Base-by-base conservation (phyloP, 306 rosid genomes). In the Vachellia pachyceras region DNA sequence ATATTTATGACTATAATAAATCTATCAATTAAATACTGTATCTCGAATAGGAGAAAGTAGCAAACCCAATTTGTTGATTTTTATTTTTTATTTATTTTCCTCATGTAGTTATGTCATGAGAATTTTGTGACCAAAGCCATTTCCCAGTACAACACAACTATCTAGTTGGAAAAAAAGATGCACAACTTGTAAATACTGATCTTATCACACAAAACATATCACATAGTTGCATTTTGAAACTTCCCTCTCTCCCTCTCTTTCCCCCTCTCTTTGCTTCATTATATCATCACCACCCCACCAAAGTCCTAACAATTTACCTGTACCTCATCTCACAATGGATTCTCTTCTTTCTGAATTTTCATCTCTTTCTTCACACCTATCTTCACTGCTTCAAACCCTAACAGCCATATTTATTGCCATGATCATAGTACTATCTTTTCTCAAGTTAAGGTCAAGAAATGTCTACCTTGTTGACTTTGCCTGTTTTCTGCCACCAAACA, bases 401-500 rank as follows among this genome's bases (percentile, higher is more conserved):
- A 79, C 80, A 60, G 79, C 84, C 78, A 72, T 85, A 36, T 66
- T 83, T 54, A 18, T 54, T 0, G 10, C 85, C 37, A 63, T 82
- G 69, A 58, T 84, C 81, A 50, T 81, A 55, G 37, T 79, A 46
- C 69, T 88, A 2, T 42, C 6, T 81, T 86, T 22, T 60, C 50
- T 87, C 6, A 64, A n/a, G 58, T 80, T 81, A 66, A 85, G 57
- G 82, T 65, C 84, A 23, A 81, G 23, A 2, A 68, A 72, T 46
- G 64, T 87, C 37, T 93, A 93, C 86, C 94, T 93, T 67, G 5
- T 93, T 80, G 90, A 93, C 72, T 91, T 83, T 72, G 76, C 78
- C 49, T 88, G 93, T 60, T 91, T 91, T 67, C 46, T 79, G 40
- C 97, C 96, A 36, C 93, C 94, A 0, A 75, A 77, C 63, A 22